Evolutionary conservation across 2,329 filamentous ascomycete genomes (phyloP), one percentile per base, ranked within the genome.

Genomic region (Fusarium humuli): DNA sequence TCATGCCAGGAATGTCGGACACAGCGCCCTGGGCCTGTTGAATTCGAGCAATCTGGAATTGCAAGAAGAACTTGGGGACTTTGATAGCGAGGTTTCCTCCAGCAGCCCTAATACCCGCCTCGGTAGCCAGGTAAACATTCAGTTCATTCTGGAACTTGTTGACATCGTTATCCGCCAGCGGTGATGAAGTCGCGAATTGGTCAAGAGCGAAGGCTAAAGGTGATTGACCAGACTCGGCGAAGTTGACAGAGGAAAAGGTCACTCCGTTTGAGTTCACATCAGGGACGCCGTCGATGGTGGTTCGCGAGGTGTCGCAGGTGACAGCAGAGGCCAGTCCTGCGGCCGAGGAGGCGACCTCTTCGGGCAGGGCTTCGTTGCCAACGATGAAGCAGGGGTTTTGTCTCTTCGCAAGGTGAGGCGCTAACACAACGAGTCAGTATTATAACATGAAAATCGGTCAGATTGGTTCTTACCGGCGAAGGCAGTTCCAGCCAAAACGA

Each of bases 11-110:
- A n/a, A 79, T 84, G 1, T 81, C 79, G 3, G 86, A 87, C 44
- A 83, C 77, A 54, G 84, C 85, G 1, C 88, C 87, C 79, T 89
- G 86, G 0, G 88, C 88, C 0, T 86, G 87, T 77, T 87, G 81
- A 69, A 90, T 89, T 23, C 87, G 81, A 42, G 84, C 83, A 34
- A 89, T 82, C 78, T 90, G 88, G 76, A 88, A 86, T 63, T 84
- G 79, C 44, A 90, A 76, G 76, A 90, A 90, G 83, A 90, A 90
- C 78, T 90, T 90, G 66, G 88, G 88, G 7, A 86, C 85, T 78
- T 90, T 89, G 78, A 90, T 85, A 3, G 81, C 84, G 20, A 90
- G 78, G 58, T 74, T 82, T 4, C 87, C 87, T 12, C 82, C 84
- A 9, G 83, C 83, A 23, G 84, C 86, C 22, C 87, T 81, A 50